Percentiles rank a stretch among this genome's conserved stretches.
These are phyloP conservation scores for Talaromyces sp. DNA, from an alignment of 2,329 filamentous ascomycete genomes.

Conservation along the genomic window DNA sequence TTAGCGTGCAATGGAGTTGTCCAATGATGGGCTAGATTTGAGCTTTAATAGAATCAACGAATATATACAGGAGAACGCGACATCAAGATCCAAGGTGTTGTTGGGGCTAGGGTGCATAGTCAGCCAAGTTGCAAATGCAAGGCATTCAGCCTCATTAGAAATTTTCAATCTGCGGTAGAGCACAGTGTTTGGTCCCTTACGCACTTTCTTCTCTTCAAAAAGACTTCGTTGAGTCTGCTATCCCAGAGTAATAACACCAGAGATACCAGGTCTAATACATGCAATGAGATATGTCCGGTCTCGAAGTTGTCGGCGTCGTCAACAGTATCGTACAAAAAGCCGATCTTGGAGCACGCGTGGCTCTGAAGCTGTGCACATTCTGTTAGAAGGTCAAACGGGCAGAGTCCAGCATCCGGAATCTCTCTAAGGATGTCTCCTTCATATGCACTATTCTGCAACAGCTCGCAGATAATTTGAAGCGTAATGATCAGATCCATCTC, in stretches of 20 bases:
- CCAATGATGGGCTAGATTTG: background rate
- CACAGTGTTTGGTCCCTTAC: too few relatives aligned
- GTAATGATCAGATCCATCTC: too few relatives aligned
- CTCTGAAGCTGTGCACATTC: slow-evolving; percentile 32
- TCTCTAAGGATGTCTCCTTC: slow-evolving; percentile 30
- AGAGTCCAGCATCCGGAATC: slow-evolving; percentile 20
- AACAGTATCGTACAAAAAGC: slow-evolving; percentile 32
- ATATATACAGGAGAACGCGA: background rate
- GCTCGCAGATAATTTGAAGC: too few relatives aligned
- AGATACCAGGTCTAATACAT: too few relatives aligned
- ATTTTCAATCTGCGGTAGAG: too few relatives aligned
- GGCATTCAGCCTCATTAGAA: too few relatives aligned
- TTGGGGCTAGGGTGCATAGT: too few relatives aligned
- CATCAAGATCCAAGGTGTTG: too few relatives aligned
- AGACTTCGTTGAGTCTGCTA: too few relatives aligned
- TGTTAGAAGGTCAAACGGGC: slow-evolving; percentile 27
- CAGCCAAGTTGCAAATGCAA: too few relatives aligned
- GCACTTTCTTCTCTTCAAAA: too few relatives aligned
- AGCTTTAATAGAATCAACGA: background rate
- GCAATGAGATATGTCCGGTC: slow-evolving; percentile 20
- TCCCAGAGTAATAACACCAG: too few relatives aligned
- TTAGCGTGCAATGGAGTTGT: background rate
- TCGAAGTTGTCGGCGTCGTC: slow-evolving; percentile 26
- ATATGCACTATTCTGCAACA: slow-evolving; percentile 25
- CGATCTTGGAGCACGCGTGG: slow-evolving; percentile 30